Evolutionary conservation across 768 basidiomycete species (phyloP).

Genomic region (Tulasnella sp.): DNA sequence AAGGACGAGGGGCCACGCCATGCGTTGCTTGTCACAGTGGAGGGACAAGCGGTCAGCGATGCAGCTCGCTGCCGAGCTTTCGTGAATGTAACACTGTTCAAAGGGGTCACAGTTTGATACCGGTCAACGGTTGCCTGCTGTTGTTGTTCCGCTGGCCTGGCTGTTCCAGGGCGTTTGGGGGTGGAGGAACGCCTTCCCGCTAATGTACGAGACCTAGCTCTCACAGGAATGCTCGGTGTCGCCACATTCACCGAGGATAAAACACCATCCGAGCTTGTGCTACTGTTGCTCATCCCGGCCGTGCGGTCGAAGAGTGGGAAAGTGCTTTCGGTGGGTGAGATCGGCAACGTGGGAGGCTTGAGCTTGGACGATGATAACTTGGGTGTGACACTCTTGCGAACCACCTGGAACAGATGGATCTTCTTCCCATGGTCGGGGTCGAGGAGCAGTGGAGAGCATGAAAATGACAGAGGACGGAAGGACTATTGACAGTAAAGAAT

Average conservation of each 20-base stretch:
- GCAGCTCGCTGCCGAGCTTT: not conserved
- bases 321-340: not conserved
- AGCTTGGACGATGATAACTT: conserved; percentile 56
- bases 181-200: not conserved
- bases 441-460: conserved; percentile 59
- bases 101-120: too few relatives aligned
- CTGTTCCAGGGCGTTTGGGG: conserved; percentile 11
- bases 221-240: too few relatives aligned
- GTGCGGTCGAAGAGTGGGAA: not conserved
- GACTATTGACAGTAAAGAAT: too few relatives aligned
- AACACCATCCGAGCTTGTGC: too few relatives aligned
- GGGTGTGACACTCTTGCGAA: conserved; percentile 58
- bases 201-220: not conserved
- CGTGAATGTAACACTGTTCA: not conserved
- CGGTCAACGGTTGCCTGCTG: not conserved
- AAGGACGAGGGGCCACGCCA: not conserved
- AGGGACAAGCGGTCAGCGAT: not conserved
- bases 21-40: not conserved
- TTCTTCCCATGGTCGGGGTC: conserved; percentile 55
- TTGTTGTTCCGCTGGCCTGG: not conserved
- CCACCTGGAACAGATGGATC: conserved; percentile 54
- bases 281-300: too few relatives aligned
- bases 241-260: too few relatives aligned
- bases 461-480: conserved; percentile 61
- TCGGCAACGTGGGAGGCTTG: conserved; percentile 4